Evolutionary conservation across 1,139 yeast species (phyloP).

Genomic region (Candida neerlandica): DNA sequence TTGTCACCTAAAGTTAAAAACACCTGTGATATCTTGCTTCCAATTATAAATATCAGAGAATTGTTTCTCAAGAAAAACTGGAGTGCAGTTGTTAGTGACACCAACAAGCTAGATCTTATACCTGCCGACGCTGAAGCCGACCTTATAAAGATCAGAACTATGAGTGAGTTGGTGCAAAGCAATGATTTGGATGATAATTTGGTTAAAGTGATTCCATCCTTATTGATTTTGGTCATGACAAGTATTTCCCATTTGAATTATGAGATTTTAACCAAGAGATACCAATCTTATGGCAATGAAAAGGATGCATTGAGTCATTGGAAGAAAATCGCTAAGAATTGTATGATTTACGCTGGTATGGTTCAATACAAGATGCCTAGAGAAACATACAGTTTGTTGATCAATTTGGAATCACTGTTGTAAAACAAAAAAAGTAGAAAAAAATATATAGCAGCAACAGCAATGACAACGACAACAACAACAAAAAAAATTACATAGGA

Average conservation of each 20-base stretch:
- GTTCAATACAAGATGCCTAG: conserved; percentile 94
- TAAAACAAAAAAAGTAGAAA: conserved; percentile 13
- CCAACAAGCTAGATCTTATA: conserved; percentile 64
- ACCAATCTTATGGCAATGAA: conserved; percentile 53
- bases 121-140: conserved; percentile 55
- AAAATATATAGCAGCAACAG: neutral
- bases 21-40: conserved; percentile 65
- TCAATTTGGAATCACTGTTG: conserved; percentile 63
- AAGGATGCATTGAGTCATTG: conserved; percentile 56
- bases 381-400: conserved; percentile 77
- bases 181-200: conserved; percentile 68
- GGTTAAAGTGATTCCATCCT: conserved; percentile 76
- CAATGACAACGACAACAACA: neutral
- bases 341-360: conserved; percentile 95
- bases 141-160: conserved; percentile 36
- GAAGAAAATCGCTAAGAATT: conserved; percentile 73
- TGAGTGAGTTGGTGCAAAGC: conserved; percentile 44
- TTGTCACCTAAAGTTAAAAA: conserved; percentile 54
- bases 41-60: conserved; percentile 69
- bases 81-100: conserved; percentile 58
- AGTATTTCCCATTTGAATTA: conserved; percentile 66
- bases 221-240: conserved; percentile 81
- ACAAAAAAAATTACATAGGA: neutral
- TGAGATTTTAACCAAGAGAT: conserved; percentile 48
- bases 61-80: conserved; percentile 60